Percentiles rank a stretch among this genome's conserved stretches.
Conservation (phyloP, 2,329 filamentous ascomycete genomes). For the Leptoxyphium fumago region DNA sequence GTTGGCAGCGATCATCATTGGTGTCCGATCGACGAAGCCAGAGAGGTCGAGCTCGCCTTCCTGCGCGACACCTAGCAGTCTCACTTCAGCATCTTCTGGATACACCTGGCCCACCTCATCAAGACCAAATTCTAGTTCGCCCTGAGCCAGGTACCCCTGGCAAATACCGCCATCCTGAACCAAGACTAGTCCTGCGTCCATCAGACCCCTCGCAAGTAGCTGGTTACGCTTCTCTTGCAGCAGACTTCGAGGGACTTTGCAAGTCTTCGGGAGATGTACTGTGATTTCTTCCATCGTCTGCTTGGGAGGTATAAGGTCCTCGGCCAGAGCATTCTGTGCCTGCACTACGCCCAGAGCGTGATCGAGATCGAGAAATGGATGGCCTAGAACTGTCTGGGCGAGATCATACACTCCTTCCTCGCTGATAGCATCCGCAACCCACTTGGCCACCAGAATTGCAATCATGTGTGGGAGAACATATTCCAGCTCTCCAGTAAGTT, state of each 20-base stretch:
- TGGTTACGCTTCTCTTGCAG: constrained; percentile 33
- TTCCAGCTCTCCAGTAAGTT: constrained; percentile 43
- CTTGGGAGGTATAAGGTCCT: constrained; percentile 36
- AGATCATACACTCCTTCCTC: constrained; percentile 43
- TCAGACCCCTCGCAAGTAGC: constrained; percentile 35
- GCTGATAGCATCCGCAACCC: constrained; percentile 41
- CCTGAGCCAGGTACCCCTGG: constrained; percentile 41
- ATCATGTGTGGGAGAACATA: constrained; percentile 45
- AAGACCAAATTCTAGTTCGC: constrained; percentile 38
- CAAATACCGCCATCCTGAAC: constrained; percentile 34
- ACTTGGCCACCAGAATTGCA: constrained; percentile 45
- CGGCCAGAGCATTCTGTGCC: constrained; percentile 23
- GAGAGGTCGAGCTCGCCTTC: constrained; percentile 30
- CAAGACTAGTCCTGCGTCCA: constrained; percentile 44
- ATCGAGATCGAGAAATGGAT: constrained; percentile 43
- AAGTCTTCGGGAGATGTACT: constrained; percentile 29
- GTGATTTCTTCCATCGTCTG: constrained; percentile 44
- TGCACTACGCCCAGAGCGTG: constrained; percentile 31
- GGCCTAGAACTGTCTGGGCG: constrained; percentile 43
- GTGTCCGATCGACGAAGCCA: constrained; percentile 39
- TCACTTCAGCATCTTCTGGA: constrained; percentile 18
- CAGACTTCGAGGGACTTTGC: constrained; percentile 27
- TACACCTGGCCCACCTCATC: constrained; percentile 22
- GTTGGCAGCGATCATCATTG: constrained; percentile 33
- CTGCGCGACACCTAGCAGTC: constrained; percentile 23